phyloP scores from a whole-genome alignment of 768 basidiomycete species.

The Panaeolus papilionaceus region DNA sequence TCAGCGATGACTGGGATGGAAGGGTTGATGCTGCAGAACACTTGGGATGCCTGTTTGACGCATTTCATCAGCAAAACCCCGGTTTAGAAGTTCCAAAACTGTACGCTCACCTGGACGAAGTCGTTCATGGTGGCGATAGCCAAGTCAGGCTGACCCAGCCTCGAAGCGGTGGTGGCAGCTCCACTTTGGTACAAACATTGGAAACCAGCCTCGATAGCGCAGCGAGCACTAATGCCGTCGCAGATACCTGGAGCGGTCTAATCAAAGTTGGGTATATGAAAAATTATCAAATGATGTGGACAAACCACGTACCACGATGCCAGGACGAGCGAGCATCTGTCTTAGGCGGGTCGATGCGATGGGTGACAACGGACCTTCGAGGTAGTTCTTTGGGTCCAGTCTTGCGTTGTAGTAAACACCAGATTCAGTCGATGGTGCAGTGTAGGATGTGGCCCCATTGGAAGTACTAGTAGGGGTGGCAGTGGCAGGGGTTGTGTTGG shows the following conservation, averaged over 20 bases:
- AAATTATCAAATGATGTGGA: too few species aligned
- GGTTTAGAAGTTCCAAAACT: too few species aligned
- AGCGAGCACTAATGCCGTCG: slow-evolving; percentile 81
- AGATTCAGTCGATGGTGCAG: not conserved
- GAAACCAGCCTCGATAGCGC: slow-evolving; percentile 82
- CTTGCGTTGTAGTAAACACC: slow-evolving; percentile 67
- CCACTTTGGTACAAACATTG: slow-evolving; percentile 82
- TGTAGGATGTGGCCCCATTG: not conserved
- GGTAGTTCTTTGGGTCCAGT: slow-evolving; percentile 69
- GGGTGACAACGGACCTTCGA: slow-evolving; percentile 70
- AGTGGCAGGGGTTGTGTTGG: not conserved
- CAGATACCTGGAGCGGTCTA: slow-evolving; percentile 73
- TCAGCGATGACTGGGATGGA: slow-evolving; percentile 77
- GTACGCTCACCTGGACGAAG: slow-evolving; percentile 53
- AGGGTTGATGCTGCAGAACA: slow-evolving; percentile 73
- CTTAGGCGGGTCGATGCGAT: slow-evolving; percentile 77
- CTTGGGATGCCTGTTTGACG: slow-evolving; percentile 59
- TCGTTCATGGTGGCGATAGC: slow-evolving; percentile 82
- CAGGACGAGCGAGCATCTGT: slow-evolving; percentile 72
- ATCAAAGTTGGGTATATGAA: too few species aligned
- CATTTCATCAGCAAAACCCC: too few species aligned
- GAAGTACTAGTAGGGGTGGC: not conserved
- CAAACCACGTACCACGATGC: slow-evolving; percentile 57
- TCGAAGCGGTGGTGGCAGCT: slow-evolving; percentile 82
- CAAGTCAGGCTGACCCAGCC: slow-evolving; percentile 79